A percentile compares a stretch with the other conserved stretches of the same genome.
These are phyloP conservation scores for Chaetomium fimeti DNA, from an alignment of 495 filamentous ascomycete genomes.

Conservation along the genomic window DNA sequence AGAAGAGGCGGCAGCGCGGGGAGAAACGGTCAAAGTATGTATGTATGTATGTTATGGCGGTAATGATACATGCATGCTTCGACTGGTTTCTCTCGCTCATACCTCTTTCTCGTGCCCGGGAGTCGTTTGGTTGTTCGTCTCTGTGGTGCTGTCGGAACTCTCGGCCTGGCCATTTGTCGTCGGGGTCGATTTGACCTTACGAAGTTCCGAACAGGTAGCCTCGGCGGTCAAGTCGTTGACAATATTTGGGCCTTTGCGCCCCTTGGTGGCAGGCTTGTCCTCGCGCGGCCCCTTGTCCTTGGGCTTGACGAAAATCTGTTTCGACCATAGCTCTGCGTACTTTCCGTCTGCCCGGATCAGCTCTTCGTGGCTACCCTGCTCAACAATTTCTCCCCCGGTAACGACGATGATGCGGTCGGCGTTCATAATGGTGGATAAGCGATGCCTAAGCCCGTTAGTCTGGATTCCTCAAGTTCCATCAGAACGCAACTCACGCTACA, in stretches of 20 bases:
- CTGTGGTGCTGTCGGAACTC: conserved; percentile 13
- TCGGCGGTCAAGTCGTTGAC: conserved; percentile 44
- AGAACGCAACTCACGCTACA: conserved; percentile 52
- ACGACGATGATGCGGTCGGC: conserved; percentile 67
- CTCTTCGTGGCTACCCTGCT: conserved; percentile 63
- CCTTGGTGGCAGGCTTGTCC: conserved; percentile 30
- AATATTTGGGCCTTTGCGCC: conserved; percentile 35
- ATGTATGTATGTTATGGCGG: conserved; percentile 29
- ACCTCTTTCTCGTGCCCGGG: conserved; percentile 48
- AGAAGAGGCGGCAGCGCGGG: conserved; percentile 25
- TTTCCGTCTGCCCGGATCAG: conserved; percentile 56
- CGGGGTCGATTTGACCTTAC: conserved; percentile 35
- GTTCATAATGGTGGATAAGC: conserved; percentile 68
- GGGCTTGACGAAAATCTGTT: conserved; percentile 55
- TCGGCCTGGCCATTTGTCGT: conserved; percentile 13
- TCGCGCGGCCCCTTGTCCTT: conserved; percentile 40
- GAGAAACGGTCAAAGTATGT: conserved; percentile 44
- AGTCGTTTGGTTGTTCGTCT: conserved; percentile 25
- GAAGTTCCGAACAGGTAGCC: conserved; percentile 37
- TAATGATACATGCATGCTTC: conserved; percentile 36
- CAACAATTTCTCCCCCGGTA: conserved; percentile 61
- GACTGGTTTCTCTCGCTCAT: conserved; percentile 41
- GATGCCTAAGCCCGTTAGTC: conserved; percentile 45
- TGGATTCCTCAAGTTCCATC: background rate
- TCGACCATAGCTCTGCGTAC: conserved; percentile 64